These are phyloP conservation scores for Chamaecrista fasciculata DNA, from an alignment of 306 rosid species.

Conservation along the genomic window DNA sequence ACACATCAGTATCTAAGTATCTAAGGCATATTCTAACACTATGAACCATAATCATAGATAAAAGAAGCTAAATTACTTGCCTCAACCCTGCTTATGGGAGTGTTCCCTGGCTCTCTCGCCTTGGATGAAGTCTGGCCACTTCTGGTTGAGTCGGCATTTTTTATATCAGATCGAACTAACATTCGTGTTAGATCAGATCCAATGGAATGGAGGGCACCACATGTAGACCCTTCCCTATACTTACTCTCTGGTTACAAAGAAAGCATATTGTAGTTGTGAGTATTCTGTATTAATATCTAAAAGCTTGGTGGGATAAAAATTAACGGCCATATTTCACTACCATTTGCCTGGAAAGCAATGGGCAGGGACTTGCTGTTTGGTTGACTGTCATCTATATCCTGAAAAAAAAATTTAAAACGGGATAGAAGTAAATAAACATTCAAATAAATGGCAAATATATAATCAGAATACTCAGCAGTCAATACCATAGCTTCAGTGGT, in stretches of 20 bases:
- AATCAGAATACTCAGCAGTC: neutral
- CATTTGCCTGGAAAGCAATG: slow-evolving; percentile 28
- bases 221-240: slow-evolving; percentile 62
- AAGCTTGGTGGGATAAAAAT: neutral
- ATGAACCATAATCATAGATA: neutral
- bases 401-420: slow-evolving; percentile 24
- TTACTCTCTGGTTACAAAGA: slow-evolving; percentile 49
- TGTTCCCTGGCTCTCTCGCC: slow-evolving; percentile 54
- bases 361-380: slow-evolving; percentile 45
- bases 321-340: slow-evolving; percentile 35
- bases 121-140: slow-evolving; percentile 50
- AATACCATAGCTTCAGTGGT: slow-evolving; percentile 61
- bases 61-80: slow-evolving; percentile 34
- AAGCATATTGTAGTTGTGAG: slow-evolving; percentile 17
- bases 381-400: slow-evolving; percentile 60
- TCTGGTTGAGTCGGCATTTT: slow-evolving; percentile 43
- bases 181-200: slow-evolving; percentile 96
- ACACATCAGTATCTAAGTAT: no score
- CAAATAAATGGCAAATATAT: slow-evolving; percentile 8
- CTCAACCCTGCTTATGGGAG: slow-evolving; percentile 76
- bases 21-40: no score
- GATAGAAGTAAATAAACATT: neutral
- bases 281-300: neutral
- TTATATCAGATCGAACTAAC: slow-evolving; percentile 57
- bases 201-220: slow-evolving; percentile 79